These are phyloP conservation scores for Candida tallmaniae DNA, from an alignment of 805 yeast species.

Conservation along the genomic window DNA sequence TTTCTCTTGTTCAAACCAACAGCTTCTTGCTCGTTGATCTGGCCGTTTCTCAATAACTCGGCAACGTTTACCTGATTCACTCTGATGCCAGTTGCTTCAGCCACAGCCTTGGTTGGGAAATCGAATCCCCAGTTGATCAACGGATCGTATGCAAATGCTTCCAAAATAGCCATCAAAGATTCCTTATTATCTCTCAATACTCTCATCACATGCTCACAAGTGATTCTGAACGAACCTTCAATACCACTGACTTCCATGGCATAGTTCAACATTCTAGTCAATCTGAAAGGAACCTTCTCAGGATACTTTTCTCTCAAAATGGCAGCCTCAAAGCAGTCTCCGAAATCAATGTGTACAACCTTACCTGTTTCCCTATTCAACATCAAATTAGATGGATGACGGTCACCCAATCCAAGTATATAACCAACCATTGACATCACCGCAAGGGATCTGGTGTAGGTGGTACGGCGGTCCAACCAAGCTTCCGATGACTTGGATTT, in stretches of 20 bases:
- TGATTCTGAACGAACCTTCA: slow-evolving; percentile 94
- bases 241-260: slow-evolving; percentile 99
- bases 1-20: slow-evolving; percentile 65
- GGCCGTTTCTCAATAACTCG: slow-evolving; percentile 65
- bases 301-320: slow-evolving; percentile 95
- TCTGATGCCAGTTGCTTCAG: slow-evolving; percentile 67
- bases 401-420: slow-evolving; percentile 92
- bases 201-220: slow-evolving; percentile 96
- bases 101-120: slow-evolving; percentile 74
- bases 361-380: slow-evolving; percentile 91
- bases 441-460: slow-evolving; percentile 92
- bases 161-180: slow-evolving; percentile 94
- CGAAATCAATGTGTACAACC: slow-evolving; percentile 96
- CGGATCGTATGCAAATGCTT: slow-evolving; percentile 98
- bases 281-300: slow-evolving; percentile 94
- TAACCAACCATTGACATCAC: slow-evolving; percentile 99
- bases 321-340: slow-evolving; percentile 99
- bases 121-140: slow-evolving; percentile 98
- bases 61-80: slow-evolving; percentile 66
- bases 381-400: slow-evolving; percentile 97
- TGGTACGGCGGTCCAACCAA: slow-evolving; percentile 96
- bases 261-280: slow-evolving; percentile 93
- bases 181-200: slow-evolving; percentile 91
- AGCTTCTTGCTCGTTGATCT: slow-evolving; percentile 75
- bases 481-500: slow-evolving; percentile 95